These are phyloP conservation scores for Niveomyces coronatus DNA, from an alignment of 2,329 filamentous ascomycete species.

Conservation along the genomic window DNA sequence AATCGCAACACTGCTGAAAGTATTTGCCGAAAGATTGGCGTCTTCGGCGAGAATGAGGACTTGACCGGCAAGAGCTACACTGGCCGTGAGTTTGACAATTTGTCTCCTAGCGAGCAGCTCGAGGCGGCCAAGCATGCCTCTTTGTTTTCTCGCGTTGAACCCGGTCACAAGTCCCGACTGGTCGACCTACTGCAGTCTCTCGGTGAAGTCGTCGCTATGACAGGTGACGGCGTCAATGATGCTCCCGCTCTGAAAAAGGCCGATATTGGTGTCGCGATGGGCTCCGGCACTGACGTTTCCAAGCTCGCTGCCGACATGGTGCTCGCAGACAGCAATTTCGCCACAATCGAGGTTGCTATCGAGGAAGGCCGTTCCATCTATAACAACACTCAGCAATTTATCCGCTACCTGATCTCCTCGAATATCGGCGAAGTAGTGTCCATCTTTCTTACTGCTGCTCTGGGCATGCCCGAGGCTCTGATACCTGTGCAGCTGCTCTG, in stretches of 20 bases:
- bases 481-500: slow-evolving; percentile 96
- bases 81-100: slow-evolving; percentile 83
- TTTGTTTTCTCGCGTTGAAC: slow-evolving; percentile 93
- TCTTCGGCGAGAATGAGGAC: slow-evolving; percentile 75
- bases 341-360: slow-evolving; percentile 90
- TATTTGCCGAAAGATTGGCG: slow-evolving; percentile 93
- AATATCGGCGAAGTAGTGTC: slow-evolving; percentile 99
- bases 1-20: slow-evolving; percentile 96
- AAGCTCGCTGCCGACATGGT: slow-evolving; percentile 98
- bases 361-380: slow-evolving; percentile 98
- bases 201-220: slow-evolving; percentile 97
- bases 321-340: slow-evolving; percentile 96
- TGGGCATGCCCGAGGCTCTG: slow-evolving; percentile 94
- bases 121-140: slow-evolving; percentile 77
- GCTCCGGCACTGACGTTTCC: slow-evolving; percentile 91
- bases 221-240: slow-evolving; percentile 96
- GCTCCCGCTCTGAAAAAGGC: slow-evolving; percentile 96
- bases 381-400: slow-evolving; percentile 99
- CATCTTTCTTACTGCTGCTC: slow-evolving; percentile 92
- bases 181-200: slow-evolving; percentile 91
- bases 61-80: slow-evolving; percentile 89
- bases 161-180: slow-evolving; percentile 91
- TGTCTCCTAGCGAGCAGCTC: slow-evolving; percentile 69
- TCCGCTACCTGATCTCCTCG: slow-evolving; percentile 96
- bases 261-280: slow-evolving; percentile 98